Percentiles rank a stretch among this genome's conserved stretches.
These are phyloP conservation scores for Mrakia frigida DNA, from an alignment of 768 basidiomycete genomes.

Conservation along the genomic window DNA sequence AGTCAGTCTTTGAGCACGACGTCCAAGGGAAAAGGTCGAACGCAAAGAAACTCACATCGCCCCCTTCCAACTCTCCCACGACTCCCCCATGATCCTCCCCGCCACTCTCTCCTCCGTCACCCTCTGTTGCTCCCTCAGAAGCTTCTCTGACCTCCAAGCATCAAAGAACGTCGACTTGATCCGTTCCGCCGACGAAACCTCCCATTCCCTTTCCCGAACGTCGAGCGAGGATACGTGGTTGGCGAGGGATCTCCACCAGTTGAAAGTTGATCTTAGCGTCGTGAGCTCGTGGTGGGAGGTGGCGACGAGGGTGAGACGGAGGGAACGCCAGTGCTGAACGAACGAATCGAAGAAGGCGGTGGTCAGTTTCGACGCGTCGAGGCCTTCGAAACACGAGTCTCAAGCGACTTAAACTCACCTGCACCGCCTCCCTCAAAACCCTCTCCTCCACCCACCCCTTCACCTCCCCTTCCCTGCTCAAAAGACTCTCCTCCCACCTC, in stretches of 20 bases:
- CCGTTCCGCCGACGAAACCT: background rate
- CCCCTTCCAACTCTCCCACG: conserved; percentile 57
- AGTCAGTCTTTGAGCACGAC: background rate
- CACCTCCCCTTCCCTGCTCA: background rate
- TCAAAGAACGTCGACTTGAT: conserved; percentile 47
- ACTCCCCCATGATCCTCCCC: conserved; percentile 51
- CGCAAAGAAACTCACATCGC: conserved; percentile 50
- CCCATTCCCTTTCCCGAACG: background rate
- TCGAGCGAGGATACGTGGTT: background rate
- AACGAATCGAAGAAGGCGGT: background rate
- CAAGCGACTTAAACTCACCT: background rate
- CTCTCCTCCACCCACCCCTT: background rate
- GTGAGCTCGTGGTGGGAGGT: background rate
- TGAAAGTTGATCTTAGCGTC: background rate
- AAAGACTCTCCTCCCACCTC: conserved; percentile 15
- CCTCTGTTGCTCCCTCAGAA: conserved; percentile 46
- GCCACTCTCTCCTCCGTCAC: conserved; percentile 17
- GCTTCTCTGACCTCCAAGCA: conserved; percentile 54
- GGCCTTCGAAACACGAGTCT: background rate
- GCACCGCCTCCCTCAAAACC: background rate
- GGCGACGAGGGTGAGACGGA: background rate
- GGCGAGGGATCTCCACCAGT: conserved; percentile 2
- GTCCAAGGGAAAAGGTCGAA: background rate
- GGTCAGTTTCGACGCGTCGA: background rate
- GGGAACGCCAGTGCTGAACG: conserved; percentile 13